Evolutionary conservation across 2,329 filamentous ascomycete species (phyloP), one percentile per base, ranked within the genome.

Genomic region (Aspergillus fijiensis): DNA sequence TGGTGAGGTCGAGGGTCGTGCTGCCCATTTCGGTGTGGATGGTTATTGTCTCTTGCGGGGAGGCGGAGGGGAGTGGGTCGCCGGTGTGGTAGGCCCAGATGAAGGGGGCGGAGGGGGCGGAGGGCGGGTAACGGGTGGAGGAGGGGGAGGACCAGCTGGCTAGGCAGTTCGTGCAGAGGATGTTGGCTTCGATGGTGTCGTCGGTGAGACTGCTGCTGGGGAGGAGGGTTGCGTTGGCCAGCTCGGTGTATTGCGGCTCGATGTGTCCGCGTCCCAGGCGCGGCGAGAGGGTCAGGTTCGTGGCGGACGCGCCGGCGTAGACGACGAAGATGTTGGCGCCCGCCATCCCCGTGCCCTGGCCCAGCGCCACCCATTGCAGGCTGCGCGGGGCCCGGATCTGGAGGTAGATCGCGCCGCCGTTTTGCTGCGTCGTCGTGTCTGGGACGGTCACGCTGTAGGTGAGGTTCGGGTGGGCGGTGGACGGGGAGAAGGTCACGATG

Each of bases 231-330:
- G 88, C 71, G 33, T 79, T 73, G 25, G 77, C 75, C 5, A 77
- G 73, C 1, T 71, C 66, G 53, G 72, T 75, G 71, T 83, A 81
- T 27, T 72, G 51, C 0, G 87, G 87, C 75, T 77, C 72, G 39
- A 70, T 63, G 63, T 88, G 77, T 7, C 79, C 79, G 0, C 67
- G 74, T 31, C 81, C 84, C 3, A 71, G 66, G 23, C 87, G 82
- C 1, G 85, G 80, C 62, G 85, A 88, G 56, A 89, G 69, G 1
- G 87, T 89, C 25, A 89, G 79, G 68, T 88, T 88, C 62, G 82
- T 82, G 10, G 9, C 11, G 9, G 57, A 54, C 5, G 66, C 51
- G 63, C 86, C 80, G 51, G 83, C 74, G 71, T 89, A 89, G 65
- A 88, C 78, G 67, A 89, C 64, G 69, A 89, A 88, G 59, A 89